Evolutionary conservation across 2,329 filamentous ascomycete genomes (phyloP).

Genomic region (Fusarium continuum): DNA sequence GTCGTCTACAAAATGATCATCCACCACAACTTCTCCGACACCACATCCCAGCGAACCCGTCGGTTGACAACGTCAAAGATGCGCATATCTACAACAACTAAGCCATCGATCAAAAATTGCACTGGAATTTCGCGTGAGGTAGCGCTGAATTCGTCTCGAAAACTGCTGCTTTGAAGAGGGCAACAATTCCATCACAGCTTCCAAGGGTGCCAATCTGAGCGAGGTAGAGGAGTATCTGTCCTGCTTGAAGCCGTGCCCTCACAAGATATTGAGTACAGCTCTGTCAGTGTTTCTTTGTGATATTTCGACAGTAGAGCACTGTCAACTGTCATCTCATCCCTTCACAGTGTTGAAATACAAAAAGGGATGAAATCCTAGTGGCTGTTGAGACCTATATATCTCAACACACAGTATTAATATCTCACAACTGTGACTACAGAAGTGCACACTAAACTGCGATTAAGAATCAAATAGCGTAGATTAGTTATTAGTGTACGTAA

Average conservation of each 20-base stretch:
- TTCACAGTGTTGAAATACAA: too few species aligned
- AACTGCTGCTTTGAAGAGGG: slow-evolving; percentile 41
- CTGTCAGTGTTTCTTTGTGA: too few species aligned
- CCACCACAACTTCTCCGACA: slow-evolving; percentile 42
- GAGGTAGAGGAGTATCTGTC: too few species aligned
- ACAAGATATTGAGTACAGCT: too few species aligned
- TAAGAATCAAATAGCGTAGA: background rate
- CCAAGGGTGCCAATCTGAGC: slow-evolving; percentile 18
- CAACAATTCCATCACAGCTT: slow-evolving; percentile 29
- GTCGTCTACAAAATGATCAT: slow-evolving; percentile 37
- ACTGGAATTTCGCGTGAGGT: slow-evolving; percentile 41
- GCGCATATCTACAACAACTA: slow-evolving; percentile 45
- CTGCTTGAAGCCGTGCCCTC: too few species aligned
- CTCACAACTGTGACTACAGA: too few species aligned
- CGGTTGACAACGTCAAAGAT: slow-evolving; percentile 39
- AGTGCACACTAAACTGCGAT: too few species aligned
- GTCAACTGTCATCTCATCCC: too few species aligned
- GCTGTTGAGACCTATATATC: too few species aligned
- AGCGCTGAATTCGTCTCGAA: slow-evolving; percentile 40
- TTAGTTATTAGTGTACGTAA: background rate
- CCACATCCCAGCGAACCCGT: slow-evolving; percentile 41
- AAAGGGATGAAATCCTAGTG: too few species aligned
- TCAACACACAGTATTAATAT: too few species aligned
- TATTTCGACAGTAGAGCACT: too few species aligned
- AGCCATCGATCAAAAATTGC: slow-evolving; percentile 35